Base-by-base conservation (phyloP, 768 basidiomycete genomes). In the Collybiopsis confluens region DNA sequence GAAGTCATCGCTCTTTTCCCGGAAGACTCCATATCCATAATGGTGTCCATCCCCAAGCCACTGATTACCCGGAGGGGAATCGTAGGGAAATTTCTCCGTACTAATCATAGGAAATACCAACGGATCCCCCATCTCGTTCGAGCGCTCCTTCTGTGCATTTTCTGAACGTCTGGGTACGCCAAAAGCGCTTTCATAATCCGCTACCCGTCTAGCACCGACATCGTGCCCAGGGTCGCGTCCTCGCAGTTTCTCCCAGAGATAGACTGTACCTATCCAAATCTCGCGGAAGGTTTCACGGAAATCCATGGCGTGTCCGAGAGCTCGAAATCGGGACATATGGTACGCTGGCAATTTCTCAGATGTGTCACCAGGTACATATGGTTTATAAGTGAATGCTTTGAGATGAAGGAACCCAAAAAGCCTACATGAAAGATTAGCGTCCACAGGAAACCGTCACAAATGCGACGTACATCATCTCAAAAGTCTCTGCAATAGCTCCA, bases 321-420 rank as follows among this genome's bases (percentile, higher is more conserved):
- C 78, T 18, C 73, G 75, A 60, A 79, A 67, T 24, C 80, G 79
- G n/a, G 80, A 70, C 5, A 84, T 87, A 21, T 67, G 68, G 33
- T 64, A 55, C 4, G 72, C 68, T 43, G 64, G 63, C 1, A 67
- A 52, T 3, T 68, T 65, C 7, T 64, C 59, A 5, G 66, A 60
- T 37, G 58, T 54, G 54, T 66, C 61, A 27, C 61, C 63, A 16
- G 68, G 70, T 18, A 68, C 67, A 65, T 90, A 90, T 1, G 79
- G 77, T 59, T 77, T 79, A 67, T 89, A 90, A 13, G 80, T 77
- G 68, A 89, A 92, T 4, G 87, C 86, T 43, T 74, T 73, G 64
- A 92, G 72, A 65, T 92, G 89, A 4, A 90, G 63, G 48, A 87
- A 78, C 4, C 83, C 83, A 61, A 88, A 87, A 23, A 85, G 58